These are phyloP conservation scores for Tricholoma sp. DNA, from an alignment of 768 basidiomycete species.

Conservation along the genomic window DNA sequence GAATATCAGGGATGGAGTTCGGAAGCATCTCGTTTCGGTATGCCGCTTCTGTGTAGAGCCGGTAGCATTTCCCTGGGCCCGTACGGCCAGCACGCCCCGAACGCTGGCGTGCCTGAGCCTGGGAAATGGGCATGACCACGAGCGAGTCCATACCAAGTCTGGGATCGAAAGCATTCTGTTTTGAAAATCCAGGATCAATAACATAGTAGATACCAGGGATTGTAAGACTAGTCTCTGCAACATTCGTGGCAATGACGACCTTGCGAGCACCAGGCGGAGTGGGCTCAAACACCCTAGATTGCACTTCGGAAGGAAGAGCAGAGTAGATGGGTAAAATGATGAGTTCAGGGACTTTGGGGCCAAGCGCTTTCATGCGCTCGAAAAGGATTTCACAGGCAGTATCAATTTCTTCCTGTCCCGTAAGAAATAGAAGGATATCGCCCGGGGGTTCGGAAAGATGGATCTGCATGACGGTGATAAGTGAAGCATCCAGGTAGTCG, in stretches of 20 bases:
- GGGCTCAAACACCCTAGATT: slow-evolving; percentile 96
- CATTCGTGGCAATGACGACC: slow-evolving; percentile 99
- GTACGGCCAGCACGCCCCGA: slow-evolving; percentile 96
- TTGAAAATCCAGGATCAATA: slow-evolving; percentile 96
- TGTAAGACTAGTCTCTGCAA: slow-evolving; percentile 96
- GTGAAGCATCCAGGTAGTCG: slow-evolving; percentile 96
- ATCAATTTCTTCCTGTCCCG: slow-evolving; percentile 98
- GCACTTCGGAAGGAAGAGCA: slow-evolving; percentile 95
- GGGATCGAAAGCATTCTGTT: slow-evolving; percentile 98
- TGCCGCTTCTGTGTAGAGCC: slow-evolving; percentile 95
- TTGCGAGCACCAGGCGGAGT: slow-evolving; percentile 98
- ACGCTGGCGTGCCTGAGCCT: slow-evolving; percentile 95
- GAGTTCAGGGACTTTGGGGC: slow-evolving; percentile 97
- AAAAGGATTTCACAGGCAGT: slow-evolving; percentile 95
- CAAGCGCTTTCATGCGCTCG: slow-evolving; percentile 98
- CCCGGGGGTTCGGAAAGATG: slow-evolving; percentile 97
- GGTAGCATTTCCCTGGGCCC: slow-evolving; percentile 97
- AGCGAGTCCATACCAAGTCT: slow-evolving; percentile 98
- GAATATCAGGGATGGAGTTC: slow-evolving; percentile 96
- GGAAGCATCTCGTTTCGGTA: slow-evolving; percentile 99
- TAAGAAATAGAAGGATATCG: slow-evolving; percentile 94
- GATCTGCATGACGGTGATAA: slow-evolving; percentile 99
- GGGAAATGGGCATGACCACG: slow-evolving; percentile 97
- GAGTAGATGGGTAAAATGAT: slow-evolving; percentile 98
- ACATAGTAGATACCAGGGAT: slow-evolving; percentile 99